Evolutionary conservation across 495 filamentous ascomycete genomes (phyloP).

Genomic region (Hypoxylon intermedium): DNA sequence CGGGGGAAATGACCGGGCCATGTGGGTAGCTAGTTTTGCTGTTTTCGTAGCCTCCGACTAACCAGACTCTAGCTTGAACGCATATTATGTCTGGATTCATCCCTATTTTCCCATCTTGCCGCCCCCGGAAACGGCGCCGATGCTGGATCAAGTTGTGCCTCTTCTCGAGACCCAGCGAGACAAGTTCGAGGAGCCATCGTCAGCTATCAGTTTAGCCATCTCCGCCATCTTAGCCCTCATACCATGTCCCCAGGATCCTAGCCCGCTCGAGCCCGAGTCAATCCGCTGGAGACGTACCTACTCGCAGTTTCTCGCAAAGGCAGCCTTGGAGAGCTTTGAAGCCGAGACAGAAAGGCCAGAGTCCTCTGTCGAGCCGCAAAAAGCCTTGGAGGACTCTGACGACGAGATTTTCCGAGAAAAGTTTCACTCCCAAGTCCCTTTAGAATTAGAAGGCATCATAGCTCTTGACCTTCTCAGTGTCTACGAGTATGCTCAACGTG

Average conservation of each 20-base stretch:
- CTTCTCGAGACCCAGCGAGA: conserved; percentile 51
- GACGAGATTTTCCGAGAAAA: conserved; percentile 52
- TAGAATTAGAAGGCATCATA: conserved; percentile 62
- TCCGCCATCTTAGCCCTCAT: conserved; percentile 64
- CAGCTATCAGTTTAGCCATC: conserved; percentile 62
- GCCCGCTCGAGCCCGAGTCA: conserved; percentile 54
- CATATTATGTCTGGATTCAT: conserved; percentile 68
- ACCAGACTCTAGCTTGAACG: conserved; percentile 55
- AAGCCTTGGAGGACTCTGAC: conserved; percentile 57
- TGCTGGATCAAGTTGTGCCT: conserved; percentile 55
- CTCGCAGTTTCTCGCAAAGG: conserved; percentile 62
- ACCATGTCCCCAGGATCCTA: conserved; percentile 59
- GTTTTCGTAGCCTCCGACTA: conserved; percentile 29
- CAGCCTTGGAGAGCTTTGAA: conserved; percentile 62
- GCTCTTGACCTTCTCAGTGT: conserved; percentile 63
- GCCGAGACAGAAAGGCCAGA: conserved; percentile 63
- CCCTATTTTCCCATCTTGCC: conserved; percentile 65
- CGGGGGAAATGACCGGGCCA: conserved; percentile 36
- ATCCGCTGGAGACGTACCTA: conserved; percentile 59
- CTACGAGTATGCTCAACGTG: conserved; percentile 67
- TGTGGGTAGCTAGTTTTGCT: conserved; percentile 34
- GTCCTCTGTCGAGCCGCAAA: conserved; percentile 60
- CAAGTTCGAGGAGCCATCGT: conserved; percentile 56
- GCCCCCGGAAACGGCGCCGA: conserved; percentile 53
- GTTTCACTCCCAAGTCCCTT: conserved; percentile 60